Evolutionary conservation across 345 rosid species (phyloP), one percentile per base, ranked within the genome.

Genomic region (rapeseed (Brassica napus)): DNA sequence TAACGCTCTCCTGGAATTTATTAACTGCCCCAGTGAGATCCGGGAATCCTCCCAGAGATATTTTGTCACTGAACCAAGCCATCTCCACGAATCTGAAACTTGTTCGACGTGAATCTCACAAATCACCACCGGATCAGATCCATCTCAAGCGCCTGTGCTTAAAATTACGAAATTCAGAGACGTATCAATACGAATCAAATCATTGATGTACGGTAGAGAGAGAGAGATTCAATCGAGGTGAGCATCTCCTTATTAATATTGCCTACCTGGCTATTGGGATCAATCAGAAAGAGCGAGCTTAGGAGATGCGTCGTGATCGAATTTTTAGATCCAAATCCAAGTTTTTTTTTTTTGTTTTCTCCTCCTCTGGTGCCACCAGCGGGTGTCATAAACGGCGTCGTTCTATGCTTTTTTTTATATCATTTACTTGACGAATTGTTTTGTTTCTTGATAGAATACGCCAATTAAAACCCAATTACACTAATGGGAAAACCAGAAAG

Each of bases 41-140:
- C 60, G 98, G 94, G 84, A 96, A 96, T 76, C 81, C 83, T 79
- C 97, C 99, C 81, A 96, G 77, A 21, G 90, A 84, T 12, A 95
- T 93, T 81, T 87, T 91, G 75, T 94, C 97, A 76, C 98, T 83
- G 86, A 96, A 96, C 99, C 99, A 96, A 81, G 99, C 97, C 99
- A 96, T 93, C 44, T 28, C 68, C 65, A 70, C 68, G 31, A 39
- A 82, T 64, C 72, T 55, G 71, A 59, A 72, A 26, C 54, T 55
- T 26, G 4, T 54, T 60, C 63, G 67, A 78, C 71, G 73, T 61
- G 47, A 58, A 24, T 65, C 83, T 76, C 83, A 66, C 23, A 75
- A 34, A 66, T 82, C 79, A 83, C 37, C 75, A 83, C 44, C 75
- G 61, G 76, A 72, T 64, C 64, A 71, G 78, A 77, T 55, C 72